Percentiles rank a stretch among this genome's conserved stretches.
Conservation (phyloP, 2,329 filamentous ascomycete species). For the Coleophoma crateriformis region DNA sequence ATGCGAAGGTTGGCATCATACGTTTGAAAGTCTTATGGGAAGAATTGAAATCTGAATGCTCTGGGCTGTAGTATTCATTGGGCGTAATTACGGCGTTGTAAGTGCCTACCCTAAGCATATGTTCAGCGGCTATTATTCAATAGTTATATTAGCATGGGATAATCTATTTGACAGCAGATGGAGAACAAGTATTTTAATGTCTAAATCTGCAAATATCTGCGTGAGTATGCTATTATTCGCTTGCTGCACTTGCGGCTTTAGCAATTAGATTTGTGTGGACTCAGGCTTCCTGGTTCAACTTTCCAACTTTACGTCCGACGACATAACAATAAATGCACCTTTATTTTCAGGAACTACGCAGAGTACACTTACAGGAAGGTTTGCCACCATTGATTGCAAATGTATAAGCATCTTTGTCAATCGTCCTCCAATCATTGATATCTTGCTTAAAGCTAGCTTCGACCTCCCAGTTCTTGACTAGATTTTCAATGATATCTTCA, state of each 20-base stretch:
- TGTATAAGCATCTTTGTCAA: conserved; percentile 52
- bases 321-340: too few species aligned
- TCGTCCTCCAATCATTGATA: conserved; percentile 59
- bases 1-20: conserved; percentile 69
- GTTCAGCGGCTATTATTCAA: conserved; percentile 37
- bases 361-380: conserved; percentile 29
- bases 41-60: conserved; percentile 52
- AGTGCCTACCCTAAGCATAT: conserved; percentile 65
- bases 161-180: too few species aligned
- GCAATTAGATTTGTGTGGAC: too few species aligned
- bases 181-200: too few species aligned
- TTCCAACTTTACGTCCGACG: too few species aligned
- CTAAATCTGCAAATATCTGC: too few species aligned
- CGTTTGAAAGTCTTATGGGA: conserved; percentile 68
- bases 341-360: background rate
- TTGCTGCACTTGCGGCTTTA: too few species aligned
- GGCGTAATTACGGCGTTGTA: conserved; percentile 63
- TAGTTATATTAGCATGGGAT: background rate
- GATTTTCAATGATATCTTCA: conserved; percentile 57
- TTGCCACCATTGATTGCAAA: conserved; percentile 59
- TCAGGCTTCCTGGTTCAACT: too few species aligned
- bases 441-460: conserved; percentile 63
- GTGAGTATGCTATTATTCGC: too few species aligned
- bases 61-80: conserved; percentile 59
- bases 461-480: conserved; percentile 70